phyloP scores from a whole-genome alignment of 148 eudicot genomes.

The Dianthus caryophyllus region DNA sequence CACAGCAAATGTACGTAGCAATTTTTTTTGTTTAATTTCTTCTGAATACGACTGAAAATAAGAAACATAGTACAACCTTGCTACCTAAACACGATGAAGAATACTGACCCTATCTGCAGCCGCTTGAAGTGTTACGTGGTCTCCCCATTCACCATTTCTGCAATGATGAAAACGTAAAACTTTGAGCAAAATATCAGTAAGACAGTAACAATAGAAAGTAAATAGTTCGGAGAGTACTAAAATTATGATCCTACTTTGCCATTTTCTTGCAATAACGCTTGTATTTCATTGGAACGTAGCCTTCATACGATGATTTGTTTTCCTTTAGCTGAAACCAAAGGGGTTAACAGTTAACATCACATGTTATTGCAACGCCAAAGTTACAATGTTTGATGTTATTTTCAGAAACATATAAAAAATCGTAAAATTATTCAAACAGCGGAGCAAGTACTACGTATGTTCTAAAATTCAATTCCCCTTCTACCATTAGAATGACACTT shows the following conservation, averaged over 20 bases:
- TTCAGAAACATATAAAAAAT: too few species aligned
- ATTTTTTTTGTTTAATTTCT: too few species aligned
- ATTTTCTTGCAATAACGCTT: slow-evolving; percentile 85
- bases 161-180: slow-evolving; percentile 5
- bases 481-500: not conserved
- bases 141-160: slow-evolving; percentile 95
- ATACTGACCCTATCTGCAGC: slow-evolving; percentile 75
- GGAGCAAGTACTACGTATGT: not conserved
- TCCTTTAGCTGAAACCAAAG: slow-evolving; percentile 63
- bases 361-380: slow-evolving; percentile 16
- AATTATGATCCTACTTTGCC: slow-evolving; percentile 55
- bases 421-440: too few species aligned
- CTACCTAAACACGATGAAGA: slow-evolving; percentile 12
- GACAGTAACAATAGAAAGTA: slow-evolving; percentile 10
- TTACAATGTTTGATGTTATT: too few species aligned
- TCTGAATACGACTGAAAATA: too few species aligned
- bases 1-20: too few species aligned
- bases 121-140: slow-evolving; percentile 88
- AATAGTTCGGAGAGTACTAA: not conserved
- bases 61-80: not conserved
- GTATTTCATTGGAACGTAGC: slow-evolving; percentile 92
- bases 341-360: not conserved
- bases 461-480: not conserved
- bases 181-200: slow-evolving; percentile 2
- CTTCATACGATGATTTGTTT: slow-evolving; percentile 52